These are phyloP conservation scores for Saitoella complicata DNA, from an alignment of 805 yeast genomes.

Conservation along the genomic window DNA sequence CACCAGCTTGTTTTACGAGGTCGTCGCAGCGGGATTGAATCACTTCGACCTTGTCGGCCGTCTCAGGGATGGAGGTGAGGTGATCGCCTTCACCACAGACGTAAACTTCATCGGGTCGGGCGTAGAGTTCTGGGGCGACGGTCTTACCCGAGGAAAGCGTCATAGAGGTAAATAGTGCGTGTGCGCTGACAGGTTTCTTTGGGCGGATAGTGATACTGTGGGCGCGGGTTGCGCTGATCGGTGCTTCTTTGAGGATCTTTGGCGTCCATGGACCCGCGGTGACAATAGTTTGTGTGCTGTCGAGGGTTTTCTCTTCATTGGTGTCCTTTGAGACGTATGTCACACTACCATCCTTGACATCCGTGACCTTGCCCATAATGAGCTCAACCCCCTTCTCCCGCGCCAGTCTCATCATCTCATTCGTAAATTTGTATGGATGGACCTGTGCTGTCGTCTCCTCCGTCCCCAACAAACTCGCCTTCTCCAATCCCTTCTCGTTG, in stretches of 20 bases:
- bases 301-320: slow-evolving; percentile 28
- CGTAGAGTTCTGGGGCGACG: slow-evolving; percentile 87
- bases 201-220: slow-evolving; percentile 90
- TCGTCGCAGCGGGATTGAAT: slow-evolving; percentile 78
- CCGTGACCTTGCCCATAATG: slow-evolving; percentile 58
- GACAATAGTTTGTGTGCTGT: slow-evolving; percentile 64
- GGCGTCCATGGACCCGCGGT: slow-evolving; percentile 97
- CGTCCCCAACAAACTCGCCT: slow-evolving; percentile 71
- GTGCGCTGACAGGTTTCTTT: slow-evolving; percentile 67
- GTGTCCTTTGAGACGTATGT: neutral
- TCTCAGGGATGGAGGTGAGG: slow-evolving; percentile 77
- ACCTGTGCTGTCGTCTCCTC: slow-evolving; percentile 87
- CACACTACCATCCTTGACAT: neutral
- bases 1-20: slow-evolving; percentile 64
- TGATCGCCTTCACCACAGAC: slow-evolving; percentile 97
- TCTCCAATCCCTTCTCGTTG: slow-evolving; percentile 41
- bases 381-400: slow-evolving; percentile 73
- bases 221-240: slow-evolving; percentile 84
- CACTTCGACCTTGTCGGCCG: slow-evolving; percentile 85
- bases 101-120: slow-evolving; percentile 87
- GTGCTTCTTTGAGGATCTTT: slow-evolving; percentile 76
- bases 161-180: slow-evolving; percentile 85
- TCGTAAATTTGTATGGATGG: slow-evolving; percentile 90
- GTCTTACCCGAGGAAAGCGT: slow-evolving; percentile 49
- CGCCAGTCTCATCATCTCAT: slow-evolving; percentile 61